Evolutionary conservation across 495 filamentous ascomycete species (phyloP).

Genomic region (Geoglossum glabrum): DNA sequence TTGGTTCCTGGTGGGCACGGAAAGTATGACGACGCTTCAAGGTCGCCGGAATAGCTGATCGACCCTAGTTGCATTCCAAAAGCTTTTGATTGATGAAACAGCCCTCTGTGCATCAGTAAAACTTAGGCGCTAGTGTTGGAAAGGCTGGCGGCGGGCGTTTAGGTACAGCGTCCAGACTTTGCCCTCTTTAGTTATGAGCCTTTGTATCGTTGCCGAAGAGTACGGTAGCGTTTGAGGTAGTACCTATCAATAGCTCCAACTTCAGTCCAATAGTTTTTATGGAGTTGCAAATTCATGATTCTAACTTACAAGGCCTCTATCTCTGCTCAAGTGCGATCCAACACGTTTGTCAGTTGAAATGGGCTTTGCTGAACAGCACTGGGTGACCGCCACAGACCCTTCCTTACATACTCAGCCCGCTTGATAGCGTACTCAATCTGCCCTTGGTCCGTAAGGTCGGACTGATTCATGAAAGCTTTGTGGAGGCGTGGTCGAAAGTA

Average conservation of each 20-base stretch:
- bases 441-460: constrained; percentile 44
- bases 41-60: background rate
- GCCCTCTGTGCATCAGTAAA: background rate
- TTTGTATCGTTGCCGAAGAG: constrained; percentile 68
- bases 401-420: constrained; percentile 73
- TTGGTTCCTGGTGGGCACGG: constrained; percentile 84
- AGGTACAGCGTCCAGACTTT: background rate
- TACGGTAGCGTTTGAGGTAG: constrained; percentile 83
- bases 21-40: constrained; percentile 24
- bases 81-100: background rate
- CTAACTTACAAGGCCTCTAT: constrained; percentile 59
- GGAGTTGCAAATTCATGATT: background rate
- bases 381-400: constrained; percentile 32
- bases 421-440: constrained; percentile 57
- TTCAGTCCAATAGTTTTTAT: background rate
- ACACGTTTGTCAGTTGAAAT: background rate
- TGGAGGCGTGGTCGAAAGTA: constrained; percentile 73
- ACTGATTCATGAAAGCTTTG: constrained; percentile 61
- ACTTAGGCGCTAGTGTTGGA: background rate
- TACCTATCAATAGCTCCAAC: constrained; percentile 36
- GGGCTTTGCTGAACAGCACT: background rate
- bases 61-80: background rate
- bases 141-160: background rate
- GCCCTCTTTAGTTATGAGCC: constrained; percentile 3
- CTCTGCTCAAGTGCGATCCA: background rate